Evolutionary conservation across 2,329 filamentous ascomycete species (phyloP), one percentile per base, ranked within the genome.

Genomic region (Diaporthe australafricana): DNA sequence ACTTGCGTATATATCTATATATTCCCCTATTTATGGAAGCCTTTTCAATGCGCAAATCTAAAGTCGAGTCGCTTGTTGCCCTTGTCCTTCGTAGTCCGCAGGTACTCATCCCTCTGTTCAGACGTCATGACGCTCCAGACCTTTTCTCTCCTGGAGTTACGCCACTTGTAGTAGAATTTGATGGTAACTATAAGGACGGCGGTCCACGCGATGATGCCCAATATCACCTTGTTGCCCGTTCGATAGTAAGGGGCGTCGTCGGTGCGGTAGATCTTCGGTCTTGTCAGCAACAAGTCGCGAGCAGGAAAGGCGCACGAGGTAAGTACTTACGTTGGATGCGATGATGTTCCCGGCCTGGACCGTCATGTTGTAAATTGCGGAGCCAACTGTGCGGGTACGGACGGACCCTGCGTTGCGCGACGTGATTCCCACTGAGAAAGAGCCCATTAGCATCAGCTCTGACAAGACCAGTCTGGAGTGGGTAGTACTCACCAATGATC

Each of bases 331-430:
- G 30, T 86, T 86, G 5, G 82, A 82, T 0, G 81, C 78, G 38
- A 84, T 81, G 62, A 87, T 85, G 57, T 79, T 82, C 30, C 81
- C 80, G 0, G 83, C 80, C 71, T 87, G 85, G 0, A 86, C 84
- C 22, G 81, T 81, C 84, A 87, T 87, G 76, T 92, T 92, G 81
- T 92, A 92, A 11, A 91, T 74, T 0, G 89, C 90, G 0, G 87
- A 86, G 0, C 87, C 87, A 14, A 92, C 88, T 0, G 90, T 89
- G 3, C 91, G 82, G 0, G 90, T 92, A 2, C 89, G 84, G 1
- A 92, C 90, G 2, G 87, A 86, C 35, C 89, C 89, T 1, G 89
- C 87, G 76, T 92, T 92, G 66, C 89, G 85, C 3, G 88, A 90
- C 1, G 87, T 90, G 79, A 89, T 87, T 0, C 86, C 88, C 0